Conservation (phyloP, 2,329 filamentous ascomycete genomes). For the Diaporthe eres region DNA sequence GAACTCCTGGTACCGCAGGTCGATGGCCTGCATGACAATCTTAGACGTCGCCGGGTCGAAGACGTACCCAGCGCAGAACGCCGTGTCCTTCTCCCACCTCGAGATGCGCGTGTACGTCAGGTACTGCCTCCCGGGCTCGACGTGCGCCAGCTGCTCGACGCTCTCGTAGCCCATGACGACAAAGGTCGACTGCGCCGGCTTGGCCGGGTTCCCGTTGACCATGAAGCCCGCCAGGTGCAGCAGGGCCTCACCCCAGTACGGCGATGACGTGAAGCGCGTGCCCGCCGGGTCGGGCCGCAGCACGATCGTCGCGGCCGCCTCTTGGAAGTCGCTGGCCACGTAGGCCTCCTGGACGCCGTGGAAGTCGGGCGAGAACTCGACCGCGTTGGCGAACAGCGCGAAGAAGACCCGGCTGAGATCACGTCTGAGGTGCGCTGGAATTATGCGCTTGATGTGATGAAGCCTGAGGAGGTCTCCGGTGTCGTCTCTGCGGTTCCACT, state of each 20-base stretch:
- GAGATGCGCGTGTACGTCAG: conserved; percentile 43
- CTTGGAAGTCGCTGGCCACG: conserved; percentile 37
- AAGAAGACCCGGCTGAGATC: conserved; percentile 42
- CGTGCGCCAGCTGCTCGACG: conserved; percentile 41
- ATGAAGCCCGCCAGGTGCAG: conserved; percentile 45
- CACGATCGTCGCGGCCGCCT: conserved; percentile 43
- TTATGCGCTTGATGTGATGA: too few relatives aligned
- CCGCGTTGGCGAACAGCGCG: conserved; percentile 44
- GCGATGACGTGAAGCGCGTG: conserved; percentile 40
- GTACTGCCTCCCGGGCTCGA: conserved; percentile 43
- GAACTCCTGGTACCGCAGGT: conserved; percentile 43
- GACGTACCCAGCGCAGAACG: conserved; percentile 44
- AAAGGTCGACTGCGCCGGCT: conserved; percentile 38
- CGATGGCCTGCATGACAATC: conserved; percentile 43
- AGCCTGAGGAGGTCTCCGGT: too few relatives aligned
- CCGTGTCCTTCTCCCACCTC: conserved; percentile 40
- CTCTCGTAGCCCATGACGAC: conserved; percentile 45
- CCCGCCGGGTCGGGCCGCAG: conserved; percentile 39
- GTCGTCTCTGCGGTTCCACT: too few relatives aligned
- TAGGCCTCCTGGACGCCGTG: conserved; percentile 43
- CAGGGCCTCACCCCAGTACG: conserved; percentile 45
- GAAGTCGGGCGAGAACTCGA: conserved; percentile 44
- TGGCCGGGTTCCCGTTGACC: conserved; percentile 41
- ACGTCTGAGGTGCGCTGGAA: too few relatives aligned
- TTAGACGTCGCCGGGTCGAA: conserved; percentile 41